Base-by-base conservation (phyloP, 2,329 filamentous ascomycete genomes). In the Aspergillus tamarii region DNA sequence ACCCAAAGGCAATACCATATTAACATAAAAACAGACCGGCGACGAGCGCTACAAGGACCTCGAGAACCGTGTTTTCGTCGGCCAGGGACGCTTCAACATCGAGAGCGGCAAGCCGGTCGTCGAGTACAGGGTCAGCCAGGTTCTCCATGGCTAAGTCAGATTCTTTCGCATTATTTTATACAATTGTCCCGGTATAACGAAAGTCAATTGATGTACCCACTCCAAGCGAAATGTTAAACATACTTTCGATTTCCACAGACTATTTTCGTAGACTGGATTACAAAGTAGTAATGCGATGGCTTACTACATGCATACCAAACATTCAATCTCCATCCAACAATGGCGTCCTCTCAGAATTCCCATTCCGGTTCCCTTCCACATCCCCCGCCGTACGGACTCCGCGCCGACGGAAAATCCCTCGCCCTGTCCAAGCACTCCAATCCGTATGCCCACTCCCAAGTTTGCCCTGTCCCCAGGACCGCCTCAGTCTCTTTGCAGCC, bases 61-160 rank as follows among this genome's bases (percentile, higher is more conserved):
- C 9, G 80, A 82, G 61, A 74, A 71, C 55, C 69, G 73, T 3
- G 71, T 80, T 3, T 82, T 80, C 61, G 78, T 81, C 30, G 80
- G 72, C 4, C 70, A 77, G 41, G 80, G 79, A 14, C 76, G 74
- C 11, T 81, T 82, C 69, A 69, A 72, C n/a, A 67, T 75, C 23
- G 73, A 78, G 64, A 70, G 74, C 64, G 79, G 72, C 21, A 74
- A 78, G 65, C 71, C 72, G 0, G 69, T 78, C 39, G 79, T 81
- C 21, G 79, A 82, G 67, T 82, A 82, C 64, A 76, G 77, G 52
- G 74, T 82, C 61, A 77, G 80, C 65, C 74, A 77, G 70, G 76
- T 80, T 53, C 59, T 73, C 55, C 65, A 70, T 43, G 70, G 64
- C 23, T 73, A 60, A 66, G 32, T 19, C 19, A 12, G n/a, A 41